Evolutionary conservation across 345 rosid genomes (phyloP).

Genomic region (Salix caprea): DNA sequence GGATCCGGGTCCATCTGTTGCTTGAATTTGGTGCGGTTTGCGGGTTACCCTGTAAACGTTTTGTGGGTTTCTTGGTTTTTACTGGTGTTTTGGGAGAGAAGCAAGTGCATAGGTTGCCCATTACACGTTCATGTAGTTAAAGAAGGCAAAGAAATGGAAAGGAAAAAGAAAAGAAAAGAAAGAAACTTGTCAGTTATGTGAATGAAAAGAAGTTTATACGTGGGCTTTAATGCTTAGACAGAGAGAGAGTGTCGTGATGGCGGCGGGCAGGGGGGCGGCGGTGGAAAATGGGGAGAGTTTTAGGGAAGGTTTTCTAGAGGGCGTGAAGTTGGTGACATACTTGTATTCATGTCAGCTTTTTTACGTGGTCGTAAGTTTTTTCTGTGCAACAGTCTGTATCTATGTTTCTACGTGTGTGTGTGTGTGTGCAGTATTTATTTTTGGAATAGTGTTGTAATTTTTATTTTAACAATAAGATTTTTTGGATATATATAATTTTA

Average conservation of each 20-base stretch:
- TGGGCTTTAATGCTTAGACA: no score
- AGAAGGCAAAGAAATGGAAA: neutral
- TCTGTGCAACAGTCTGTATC: neutral
- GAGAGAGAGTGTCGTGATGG: neutral
- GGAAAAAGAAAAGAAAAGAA: neutral
- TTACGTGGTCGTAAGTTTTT: neutral
- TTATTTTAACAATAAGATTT: no score
- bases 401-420: neutral
- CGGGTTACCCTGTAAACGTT: constrained; percentile 17
- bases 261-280: neutral
- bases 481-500: no score
- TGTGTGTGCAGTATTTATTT: no score
- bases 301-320: neutral
- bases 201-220: neutral
- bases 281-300: neutral
- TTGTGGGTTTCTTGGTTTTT: constrained; percentile 10
- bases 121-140: constrained; percentile 6
- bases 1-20: constrained; percentile 41
- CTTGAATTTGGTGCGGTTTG: constrained; percentile 11
- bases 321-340: neutral
- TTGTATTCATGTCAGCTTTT: neutral
- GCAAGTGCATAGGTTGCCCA: constrained; percentile 35
- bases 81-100: constrained; percentile 15
- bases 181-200: neutral
- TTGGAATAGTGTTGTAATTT: no score